Evolutionary conservation across 352 stramenopile genomes (phyloP), one percentile per base, ranked within the genome.

Genomic region (Phytophthora citrophthora): DNA sequence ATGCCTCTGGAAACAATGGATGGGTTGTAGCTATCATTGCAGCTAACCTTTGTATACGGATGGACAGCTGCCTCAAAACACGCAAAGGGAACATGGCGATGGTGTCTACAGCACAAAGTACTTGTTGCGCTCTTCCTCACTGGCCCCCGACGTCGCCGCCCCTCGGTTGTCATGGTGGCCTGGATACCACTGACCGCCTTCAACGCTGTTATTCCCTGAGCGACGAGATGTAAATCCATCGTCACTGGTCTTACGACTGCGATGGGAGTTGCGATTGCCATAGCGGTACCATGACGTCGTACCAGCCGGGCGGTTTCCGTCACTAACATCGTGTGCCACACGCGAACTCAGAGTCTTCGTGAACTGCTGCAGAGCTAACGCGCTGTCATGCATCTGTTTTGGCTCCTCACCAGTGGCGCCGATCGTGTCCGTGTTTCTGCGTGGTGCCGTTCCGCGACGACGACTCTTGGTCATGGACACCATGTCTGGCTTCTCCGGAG

Each of bases 71-170:
- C 34, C 59, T 60, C 31, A 54, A 53, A 63, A 70, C 47, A 67
- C 56, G 52, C 64, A 70, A 34, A 58, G 46, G 40, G 52, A 60
- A 61, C 34, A 54, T 38, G 20, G n/a, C 43, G 47, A 58, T 46
- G 49, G 34, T 51, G 36, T 69, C 81, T 93, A 93, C 40, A 93
- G 70, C 60, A 93, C 85, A 56, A 93, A 93, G 72, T 93, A 93
- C 66, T 91, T 93, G 69, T 70, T 90, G 60, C 83, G 81, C 51
- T 90, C 79, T 54, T 93, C 83, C 64, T 93, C 82, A 53, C 72
- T 88, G 24, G 73, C 72, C 46, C 40, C 74, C 18, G 79, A 86
- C 32, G 72, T 62, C 36, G 64, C 68, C 32, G 71, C 72, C 50
- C 64, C 64, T 8, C 78, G 76, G 23, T 68, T 66, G 32, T 85